A percentile compares a stretch with the other conserved stretches of the same genome.
phyloP scores from a whole-genome alignment of 495 filamentous ascomycete genomes.

The Mycothermus thermophilus region DNA sequence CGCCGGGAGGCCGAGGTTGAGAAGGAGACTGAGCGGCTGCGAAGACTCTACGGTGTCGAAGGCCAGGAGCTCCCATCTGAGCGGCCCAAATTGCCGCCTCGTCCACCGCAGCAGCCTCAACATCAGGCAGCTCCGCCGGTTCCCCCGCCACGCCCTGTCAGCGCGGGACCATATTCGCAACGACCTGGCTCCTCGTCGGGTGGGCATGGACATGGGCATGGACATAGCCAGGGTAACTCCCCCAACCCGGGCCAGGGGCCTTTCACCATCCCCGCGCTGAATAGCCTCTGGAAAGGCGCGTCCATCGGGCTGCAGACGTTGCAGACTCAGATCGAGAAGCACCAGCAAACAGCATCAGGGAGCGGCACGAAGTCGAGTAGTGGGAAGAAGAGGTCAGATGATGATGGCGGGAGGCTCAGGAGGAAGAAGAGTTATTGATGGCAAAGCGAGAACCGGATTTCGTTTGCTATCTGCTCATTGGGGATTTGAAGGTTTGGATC shows the following conservation, averaged over 20 bases:
- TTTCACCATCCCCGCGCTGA: slow-evolving; percentile 13
- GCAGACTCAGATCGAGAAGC: slow-evolving; percentile 4
- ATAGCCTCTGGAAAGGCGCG: slow-evolving; percentile 17
- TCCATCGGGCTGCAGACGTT: slow-evolving; percentile 5
- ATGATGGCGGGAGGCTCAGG: slow-evolving; percentile 21
- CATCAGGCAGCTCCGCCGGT: slow-evolving; percentile 2
- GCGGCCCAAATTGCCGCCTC: slow-evolving; percentile 12
- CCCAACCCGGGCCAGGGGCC: slow-evolving; percentile 5
- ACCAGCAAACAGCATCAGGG: slow-evolving; percentile 6
- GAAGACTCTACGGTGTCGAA: slow-evolving; percentile 52
- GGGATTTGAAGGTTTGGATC: too few species aligned
- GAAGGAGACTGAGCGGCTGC: slow-evolving; percentile 71
- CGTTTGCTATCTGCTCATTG: too few species aligned
- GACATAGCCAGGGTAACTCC: too few species aligned
- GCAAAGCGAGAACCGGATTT: too few species aligned
- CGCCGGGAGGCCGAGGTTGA: slow-evolving; percentile 59
- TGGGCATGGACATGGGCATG: too few species aligned
- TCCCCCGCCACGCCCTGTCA: slow-evolving; percentile 26
- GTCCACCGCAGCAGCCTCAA: slow-evolving; percentile 2
- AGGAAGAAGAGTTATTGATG: too few species aligned
- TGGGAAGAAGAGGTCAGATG: slow-evolving; percentile 14
- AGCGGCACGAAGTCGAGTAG: slow-evolving; percentile 4
- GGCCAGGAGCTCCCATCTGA: slow-evolving; percentile 27
- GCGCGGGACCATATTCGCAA: slow-evolving; percentile 22
- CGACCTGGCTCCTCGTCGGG: too few species aligned